A percentile compares a stretch with the other conserved stretches of the same genome.
phyloP scores from a whole-genome alignment of 2,329 filamentous ascomycete species.

The Claviceps capensis region DNA sequence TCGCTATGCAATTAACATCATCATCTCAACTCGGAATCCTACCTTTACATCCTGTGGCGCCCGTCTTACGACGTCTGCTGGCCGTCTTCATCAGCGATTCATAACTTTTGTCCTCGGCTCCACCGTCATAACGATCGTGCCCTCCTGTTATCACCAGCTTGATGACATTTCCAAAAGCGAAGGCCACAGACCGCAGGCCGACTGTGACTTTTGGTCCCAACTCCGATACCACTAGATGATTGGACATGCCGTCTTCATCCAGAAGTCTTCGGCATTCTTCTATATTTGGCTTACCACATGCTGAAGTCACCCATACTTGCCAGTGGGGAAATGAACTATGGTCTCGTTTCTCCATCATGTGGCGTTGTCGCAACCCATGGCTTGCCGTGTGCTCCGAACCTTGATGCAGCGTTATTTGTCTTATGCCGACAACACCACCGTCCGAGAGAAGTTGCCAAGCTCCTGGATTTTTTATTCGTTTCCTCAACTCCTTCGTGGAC shows the following conservation, averaged over 20 bases:
- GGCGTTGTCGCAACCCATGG: conserved; percentile 2
- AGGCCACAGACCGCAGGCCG: conserved; percentile 50
- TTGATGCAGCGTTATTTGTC: conserved; percentile 25
- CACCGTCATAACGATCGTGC: conserved; percentile 46
- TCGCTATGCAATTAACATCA: not conserved
- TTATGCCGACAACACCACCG: conserved; percentile 49
- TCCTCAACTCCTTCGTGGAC: conserved; percentile 35
- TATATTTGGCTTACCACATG: conserved; percentile 28
- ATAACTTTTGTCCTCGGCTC: conserved; percentile 15
- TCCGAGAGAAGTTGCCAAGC: conserved; percentile 48
- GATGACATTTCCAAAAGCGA: conserved; percentile 59
- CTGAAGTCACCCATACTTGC: conserved; percentile 41
- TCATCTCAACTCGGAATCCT: conserved; percentile 6
- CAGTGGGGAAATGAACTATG: conserved; percentile 19
- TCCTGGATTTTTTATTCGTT: conserved; percentile 47
- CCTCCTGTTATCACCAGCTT: conserved; percentile 54
- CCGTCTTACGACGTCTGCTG: conserved; percentile 24
- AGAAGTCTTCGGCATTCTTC: conserved; percentile 34
- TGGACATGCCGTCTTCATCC: conserved; percentile 24
- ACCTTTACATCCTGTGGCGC: conserved; percentile 11
- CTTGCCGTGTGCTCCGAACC: not conserved
- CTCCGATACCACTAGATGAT: conserved; percentile 49
- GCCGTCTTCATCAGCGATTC: conserved; percentile 21
- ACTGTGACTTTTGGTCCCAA: conserved; percentile 51
- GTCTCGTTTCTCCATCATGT: not conserved